Conservation (phyloP, 208 protist genomes). For the Leishmania gerbilli region DNA sequence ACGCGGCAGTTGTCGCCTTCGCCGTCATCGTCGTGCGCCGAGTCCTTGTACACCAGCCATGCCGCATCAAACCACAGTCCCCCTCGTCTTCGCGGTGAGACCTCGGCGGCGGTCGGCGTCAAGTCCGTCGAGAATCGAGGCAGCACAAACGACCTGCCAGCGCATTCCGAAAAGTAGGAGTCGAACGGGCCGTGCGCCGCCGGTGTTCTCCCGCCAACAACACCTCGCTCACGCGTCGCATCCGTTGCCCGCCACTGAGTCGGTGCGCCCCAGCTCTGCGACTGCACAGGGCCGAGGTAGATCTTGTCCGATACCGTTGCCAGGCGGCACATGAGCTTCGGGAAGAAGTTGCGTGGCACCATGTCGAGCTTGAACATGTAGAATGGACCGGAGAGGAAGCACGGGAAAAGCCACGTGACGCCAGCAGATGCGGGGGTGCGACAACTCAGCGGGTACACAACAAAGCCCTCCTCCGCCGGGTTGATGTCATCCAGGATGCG, state of each 20-base stretch:
- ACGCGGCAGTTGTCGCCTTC: constrained; percentile 40
- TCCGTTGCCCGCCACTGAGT: background rate
- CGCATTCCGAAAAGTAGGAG: constrained; percentile 8
- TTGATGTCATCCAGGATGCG: background rate
- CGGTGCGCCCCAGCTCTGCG: constrained; percentile 17
- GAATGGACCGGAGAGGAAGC: constrained; percentile 75
- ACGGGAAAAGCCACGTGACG: constrained; percentile 55
- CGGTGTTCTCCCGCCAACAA: background rate
- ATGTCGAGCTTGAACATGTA: constrained; percentile 83
- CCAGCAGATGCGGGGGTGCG: constrained; percentile 41
- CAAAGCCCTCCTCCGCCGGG: constrained; percentile 44
- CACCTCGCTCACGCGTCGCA: background rate
- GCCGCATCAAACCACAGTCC: constrained; percentile 31
- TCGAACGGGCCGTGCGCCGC: background rate
- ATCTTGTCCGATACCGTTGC: constrained; percentile 42
- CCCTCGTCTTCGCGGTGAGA: constrained; percentile 3
- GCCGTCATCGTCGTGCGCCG: background rate
- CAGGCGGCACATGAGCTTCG: constrained; percentile 64
- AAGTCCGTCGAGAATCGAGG: constrained; percentile 14
- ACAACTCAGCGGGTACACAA: constrained; percentile 69
- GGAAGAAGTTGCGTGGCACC: constrained; percentile 77
- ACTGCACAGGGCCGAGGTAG: constrained; percentile 57
- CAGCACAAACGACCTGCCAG: constrained; percentile 9
- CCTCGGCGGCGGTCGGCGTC: background rate
- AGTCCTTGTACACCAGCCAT: constrained; percentile 26